Conservation (phyloP, 208 protist genomes). For the Naegleria gruberi region DNA sequence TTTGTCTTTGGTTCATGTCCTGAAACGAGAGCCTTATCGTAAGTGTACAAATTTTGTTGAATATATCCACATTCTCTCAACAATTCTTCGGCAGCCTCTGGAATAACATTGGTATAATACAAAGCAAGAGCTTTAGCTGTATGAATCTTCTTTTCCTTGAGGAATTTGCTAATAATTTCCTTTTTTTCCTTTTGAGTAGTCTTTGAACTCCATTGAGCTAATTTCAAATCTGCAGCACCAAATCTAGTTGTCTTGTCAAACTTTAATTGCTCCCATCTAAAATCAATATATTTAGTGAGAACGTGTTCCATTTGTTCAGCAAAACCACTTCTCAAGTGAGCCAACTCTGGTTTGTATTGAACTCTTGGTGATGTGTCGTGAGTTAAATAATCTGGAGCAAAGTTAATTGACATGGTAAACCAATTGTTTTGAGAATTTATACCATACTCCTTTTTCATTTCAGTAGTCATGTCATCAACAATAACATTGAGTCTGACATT, state of each 20-base stretch:
- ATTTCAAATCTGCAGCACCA: not conserved
- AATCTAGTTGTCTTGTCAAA: not conserved
- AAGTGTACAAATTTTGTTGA: not conserved
- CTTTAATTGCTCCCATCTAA: not conserved
- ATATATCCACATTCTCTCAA: not conserved
- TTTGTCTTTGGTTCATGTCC: not conserved
- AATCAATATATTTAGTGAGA: not conserved
- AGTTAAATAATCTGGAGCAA: constrained; percentile 5
- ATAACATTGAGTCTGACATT: not conserved
- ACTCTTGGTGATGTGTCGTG: not conserved
- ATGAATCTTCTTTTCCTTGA: not conserved
- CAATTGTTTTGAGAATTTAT: not conserved
- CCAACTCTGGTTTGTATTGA: not conserved
- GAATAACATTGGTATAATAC: not conserved
- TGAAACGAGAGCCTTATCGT: not conserved
- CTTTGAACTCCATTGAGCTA: not conserved
- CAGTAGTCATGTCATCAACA: not conserved
- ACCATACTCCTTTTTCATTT: not conserved
- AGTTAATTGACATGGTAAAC: not conserved
- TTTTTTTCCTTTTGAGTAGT: not conserved
- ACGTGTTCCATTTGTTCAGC: not conserved
- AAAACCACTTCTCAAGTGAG: not conserved
- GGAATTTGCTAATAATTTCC: not conserved
- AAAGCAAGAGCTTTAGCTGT: not conserved
- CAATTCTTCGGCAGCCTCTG: not conserved